Conservation (phyloP, 2,329 filamentous ascomycete genomes). For the Coniochaeta ligniaria region DNA sequence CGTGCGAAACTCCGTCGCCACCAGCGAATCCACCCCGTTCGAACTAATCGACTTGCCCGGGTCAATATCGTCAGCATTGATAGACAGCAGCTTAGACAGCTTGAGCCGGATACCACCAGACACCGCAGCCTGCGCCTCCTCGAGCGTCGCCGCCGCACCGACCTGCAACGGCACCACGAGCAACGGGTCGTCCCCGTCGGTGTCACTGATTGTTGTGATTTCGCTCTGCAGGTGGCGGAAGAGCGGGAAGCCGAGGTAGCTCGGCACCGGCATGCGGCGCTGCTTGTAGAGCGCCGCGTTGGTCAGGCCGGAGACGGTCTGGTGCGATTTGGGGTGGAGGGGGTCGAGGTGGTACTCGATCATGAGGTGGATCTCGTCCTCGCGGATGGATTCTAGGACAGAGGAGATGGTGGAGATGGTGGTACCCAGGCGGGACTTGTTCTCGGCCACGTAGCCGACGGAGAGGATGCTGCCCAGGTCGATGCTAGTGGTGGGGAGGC, state of each 20-base stretch:
- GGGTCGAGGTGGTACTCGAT: conserved; percentile 10
- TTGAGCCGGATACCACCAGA: conserved; percentile 17
- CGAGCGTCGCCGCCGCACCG: conserved; percentile 2
- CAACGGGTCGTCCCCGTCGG: background rate
- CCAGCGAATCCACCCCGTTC: conserved; percentile 31
- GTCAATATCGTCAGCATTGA: conserved; percentile 21
- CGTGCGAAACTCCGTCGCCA: conserved; percentile 35
- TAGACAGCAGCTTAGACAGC: conserved; percentile 21
- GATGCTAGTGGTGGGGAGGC: background rate
- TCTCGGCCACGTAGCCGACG: conserved; percentile 8
- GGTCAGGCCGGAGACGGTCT: conserved; percentile 14
- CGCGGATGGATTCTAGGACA: conserved; percentile 7
- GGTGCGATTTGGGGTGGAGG: background rate
- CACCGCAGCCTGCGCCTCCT: conserved; percentile 11
- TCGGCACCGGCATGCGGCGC: conserved; percentile 5
- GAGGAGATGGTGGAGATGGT: conserved; percentile 9
- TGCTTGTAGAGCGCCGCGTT: conserved; percentile 8
- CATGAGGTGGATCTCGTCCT: conserved; percentile 13
- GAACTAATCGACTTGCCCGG: conserved; percentile 18
- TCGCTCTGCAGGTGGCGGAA: conserved; percentile 2
- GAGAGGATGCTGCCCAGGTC: background rate
- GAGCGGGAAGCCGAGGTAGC: conserved; percentile 11
- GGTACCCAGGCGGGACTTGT: conserved; percentile 6
- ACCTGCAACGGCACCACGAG: conserved; percentile 2
- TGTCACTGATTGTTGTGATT: background rate